Evolutionary conservation across 192 early-diverging fungal genomes (phyloP), one percentile per base, ranked within the genome.

Genomic region (Paraglomus occultum): DNA sequence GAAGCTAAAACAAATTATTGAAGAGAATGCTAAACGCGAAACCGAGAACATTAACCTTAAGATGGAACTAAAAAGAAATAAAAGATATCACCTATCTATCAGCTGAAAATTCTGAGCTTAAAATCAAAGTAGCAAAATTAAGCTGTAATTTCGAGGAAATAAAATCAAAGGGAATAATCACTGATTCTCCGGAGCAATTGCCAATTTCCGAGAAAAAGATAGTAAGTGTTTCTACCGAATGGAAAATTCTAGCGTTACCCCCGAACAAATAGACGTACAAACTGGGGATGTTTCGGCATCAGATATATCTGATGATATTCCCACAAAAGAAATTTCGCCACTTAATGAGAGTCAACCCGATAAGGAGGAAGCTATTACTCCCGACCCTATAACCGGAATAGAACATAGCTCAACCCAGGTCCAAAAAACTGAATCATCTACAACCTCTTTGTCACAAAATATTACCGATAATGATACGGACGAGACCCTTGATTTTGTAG

Each of bases 291-390:
- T 15, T 63, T 44, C 8, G 48, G n/a, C 18, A 63, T n/a, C 48
- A 46, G 44, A 42, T 20, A 46, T 63, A 47, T 22, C 61, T 46
- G 61, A 63, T 47, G 48, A 63, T 63, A 63, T 47, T 47, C 22
- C 61, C 61, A 63, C 17, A 61, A 61, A 61, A 18, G 38, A 61
- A 43, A 23, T 61, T 61, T 61, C 42, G 38, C 44, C 58, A 61
- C 38, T 43, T 61, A 61, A 11, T 43, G 38, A 31, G 58, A 61
- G 58, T 18, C 58, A 61, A 61, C 58, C 58, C 9, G 38, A 61
- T 61, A 18, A 61, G 58, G 38, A 62, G 59, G 40, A 62, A 62
- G 59, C 59, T 62, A 62, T 62, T 62, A 57, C 5, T 57, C 40
- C 59, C 15, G 12, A 62, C 46, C 59, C 59, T 62, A 62, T 62